phyloP scores from a whole-genome alignment of 352 stramenopile genomes.

The Pythium phragmitis region DNA sequence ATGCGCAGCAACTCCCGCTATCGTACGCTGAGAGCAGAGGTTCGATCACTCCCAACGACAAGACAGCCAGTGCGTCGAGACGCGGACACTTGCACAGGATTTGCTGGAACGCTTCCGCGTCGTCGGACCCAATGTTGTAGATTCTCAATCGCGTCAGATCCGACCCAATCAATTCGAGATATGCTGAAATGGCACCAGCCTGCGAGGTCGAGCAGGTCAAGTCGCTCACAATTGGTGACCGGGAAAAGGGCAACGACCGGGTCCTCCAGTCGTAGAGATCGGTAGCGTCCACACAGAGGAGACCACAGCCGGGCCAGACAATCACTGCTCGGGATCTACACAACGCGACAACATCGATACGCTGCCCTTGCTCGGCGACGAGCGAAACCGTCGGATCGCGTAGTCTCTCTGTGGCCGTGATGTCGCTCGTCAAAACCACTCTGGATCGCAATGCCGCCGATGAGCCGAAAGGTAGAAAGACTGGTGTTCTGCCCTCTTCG shows the following conservation, averaged over 20 bases:
- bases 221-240: background rate
- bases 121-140: background rate
- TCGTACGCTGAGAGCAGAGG: too few species aligned
- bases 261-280: background rate
- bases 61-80: too few species aligned
- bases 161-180: background rate
- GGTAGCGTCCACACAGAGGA: background rate
- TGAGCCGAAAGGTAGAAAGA: background rate
- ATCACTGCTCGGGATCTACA: background rate
- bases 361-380: background rate
- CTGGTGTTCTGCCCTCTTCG: background rate
- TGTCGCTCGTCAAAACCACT: background rate
- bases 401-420: background rate
- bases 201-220: slow-evolving; percentile 4
- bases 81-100: too few species aligned
- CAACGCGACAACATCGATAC: slow-evolving; percentile 1
- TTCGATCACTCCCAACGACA: too few species aligned
- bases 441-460: background rate
- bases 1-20: too few species aligned
- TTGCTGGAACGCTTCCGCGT: too few species aligned
- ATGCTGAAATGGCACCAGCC: background rate
- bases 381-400: background rate
- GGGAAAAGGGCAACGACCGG: background rate
- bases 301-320: background rate
- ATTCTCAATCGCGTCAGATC: background rate